Evolutionary conservation across 352 stramenopile genomes (phyloP).

Genomic region (Phytophthora meadii): DNA sequence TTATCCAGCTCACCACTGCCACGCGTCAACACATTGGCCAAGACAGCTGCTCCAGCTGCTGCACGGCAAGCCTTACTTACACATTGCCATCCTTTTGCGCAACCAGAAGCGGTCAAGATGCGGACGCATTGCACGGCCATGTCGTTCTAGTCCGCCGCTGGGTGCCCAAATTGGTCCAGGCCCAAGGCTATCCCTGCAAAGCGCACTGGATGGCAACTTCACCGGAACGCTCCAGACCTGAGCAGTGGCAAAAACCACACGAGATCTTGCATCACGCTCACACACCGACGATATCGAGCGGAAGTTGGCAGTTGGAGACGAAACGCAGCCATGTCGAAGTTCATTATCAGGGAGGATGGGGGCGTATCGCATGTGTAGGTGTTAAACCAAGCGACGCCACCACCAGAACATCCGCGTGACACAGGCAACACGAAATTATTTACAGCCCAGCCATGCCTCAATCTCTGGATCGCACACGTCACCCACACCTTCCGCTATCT

Average conservation of each 20-base stretch:
- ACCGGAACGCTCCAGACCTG: slow-evolving; percentile 10
- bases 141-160: neutral
- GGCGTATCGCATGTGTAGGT: slow-evolving; percentile 7
- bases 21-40: slow-evolving; percentile 3
- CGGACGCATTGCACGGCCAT: slow-evolving; percentile 21
- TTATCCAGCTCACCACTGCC: neutral
- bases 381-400: too few species aligned
- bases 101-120: slow-evolving; percentile 5
- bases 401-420: too few species aligned
- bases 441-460: slow-evolving; percentile 16
- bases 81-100: slow-evolving; percentile 19
- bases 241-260: neutral
- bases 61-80: slow-evolving; percentile 18
- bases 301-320: neutral
- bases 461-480: slow-evolving; percentile 11
- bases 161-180: neutral
- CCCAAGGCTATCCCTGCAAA: slow-evolving; percentile 29
- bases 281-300: neutral
- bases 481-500: slow-evolving; percentile 22
- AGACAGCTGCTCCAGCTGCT: slow-evolving; percentile 14
- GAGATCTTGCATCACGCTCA: too few species aligned
- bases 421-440: neutral
- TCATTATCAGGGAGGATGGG: slow-evolving; percentile 12
- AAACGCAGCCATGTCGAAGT: slow-evolving; percentile 9
- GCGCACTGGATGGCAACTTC: neutral